These are phyloP conservation scores for Rhynchosporium secalis DNA, from an alignment of 2,329 filamentous ascomycete genomes.

Conservation along the genomic window DNA sequence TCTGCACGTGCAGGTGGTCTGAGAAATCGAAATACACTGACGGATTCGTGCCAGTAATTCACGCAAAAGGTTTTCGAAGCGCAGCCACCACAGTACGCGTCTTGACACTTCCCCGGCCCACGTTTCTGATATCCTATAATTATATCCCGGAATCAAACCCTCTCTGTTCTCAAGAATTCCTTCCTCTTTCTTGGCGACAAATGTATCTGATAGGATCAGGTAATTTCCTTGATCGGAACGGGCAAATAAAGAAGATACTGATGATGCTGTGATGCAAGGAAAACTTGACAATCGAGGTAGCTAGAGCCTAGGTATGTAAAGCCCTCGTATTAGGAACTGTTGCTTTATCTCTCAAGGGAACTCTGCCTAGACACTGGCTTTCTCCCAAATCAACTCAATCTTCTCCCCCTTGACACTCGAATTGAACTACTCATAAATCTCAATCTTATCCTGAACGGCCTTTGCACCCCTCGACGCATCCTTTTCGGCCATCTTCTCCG, in stretches of 20 bases:
- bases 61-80: too few species aligned
- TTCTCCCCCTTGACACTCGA: conserved; percentile 50
- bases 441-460: conserved; percentile 44
- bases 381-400: conserved; percentile 44
- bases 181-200: too few species aligned
- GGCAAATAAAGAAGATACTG: not conserved
- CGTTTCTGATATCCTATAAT: too few species aligned
- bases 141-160: too few species aligned
- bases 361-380: conserved; percentile 6
- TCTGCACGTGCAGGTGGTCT: too few species aligned
- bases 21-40: too few species aligned
- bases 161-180: too few species aligned
- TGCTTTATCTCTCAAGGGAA: not conserved
- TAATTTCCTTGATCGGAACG: too few species aligned
- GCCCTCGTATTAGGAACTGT: not conserved
- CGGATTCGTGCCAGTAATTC: too few species aligned
- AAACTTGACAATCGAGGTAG: not conserved
- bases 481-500: conserved; percentile 44
- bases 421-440: conserved; percentile 59
- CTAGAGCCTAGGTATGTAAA: not conserved
- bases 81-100: too few species aligned
- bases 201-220: too few species aligned
- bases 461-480: conserved; percentile 48
- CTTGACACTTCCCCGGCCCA: too few species aligned
- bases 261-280: not conserved